Evolutionary conservation across 805 yeast species (phyloP).

Genomic region (Yarrowia yakushimensis): DNA sequence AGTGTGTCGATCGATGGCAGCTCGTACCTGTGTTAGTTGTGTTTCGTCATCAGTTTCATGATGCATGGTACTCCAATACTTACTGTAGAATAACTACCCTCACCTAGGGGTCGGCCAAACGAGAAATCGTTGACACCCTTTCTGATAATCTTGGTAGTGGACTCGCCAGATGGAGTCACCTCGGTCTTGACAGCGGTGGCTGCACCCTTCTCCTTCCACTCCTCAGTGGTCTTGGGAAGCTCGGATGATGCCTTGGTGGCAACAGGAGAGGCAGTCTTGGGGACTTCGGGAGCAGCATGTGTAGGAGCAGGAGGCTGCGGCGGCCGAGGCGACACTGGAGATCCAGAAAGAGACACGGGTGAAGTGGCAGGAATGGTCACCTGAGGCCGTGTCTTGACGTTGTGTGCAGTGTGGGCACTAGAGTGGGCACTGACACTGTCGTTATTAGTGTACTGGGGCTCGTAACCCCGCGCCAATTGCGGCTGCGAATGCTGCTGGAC

Average conservation of each 20-base stretch:
- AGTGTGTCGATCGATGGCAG: slow-evolving; percentile 74
- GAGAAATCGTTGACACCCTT: slow-evolving; percentile 76
- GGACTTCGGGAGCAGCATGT: slow-evolving; percentile 23
- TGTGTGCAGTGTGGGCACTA: slow-evolving; percentile 27
- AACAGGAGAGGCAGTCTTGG: slow-evolving; percentile 24
- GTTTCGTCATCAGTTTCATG: background rate
- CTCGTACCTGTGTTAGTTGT: slow-evolving; percentile 44
- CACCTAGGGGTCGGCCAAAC: slow-evolving; percentile 86
- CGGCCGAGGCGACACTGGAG: slow-evolving; percentile 7
- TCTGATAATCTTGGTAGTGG: slow-evolving; percentile 49
- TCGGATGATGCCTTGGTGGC: slow-evolving; percentile 24
- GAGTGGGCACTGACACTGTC: slow-evolving; percentile 9
- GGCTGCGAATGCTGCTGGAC: slow-evolving; percentile 18
- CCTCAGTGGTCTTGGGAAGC: slow-evolving; percentile 36
- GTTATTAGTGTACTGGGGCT: slow-evolving; percentile 27
- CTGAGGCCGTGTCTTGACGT: slow-evolving; percentile 24
- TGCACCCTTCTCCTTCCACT: slow-evolving; percentile 59
- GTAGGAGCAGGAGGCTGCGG: slow-evolving; percentile 14
- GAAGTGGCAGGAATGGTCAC: slow-evolving; percentile 20
- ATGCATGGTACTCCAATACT: slow-evolving; percentile 1
- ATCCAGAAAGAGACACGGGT: background rate
- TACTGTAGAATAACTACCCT: slow-evolving; percentile 91
- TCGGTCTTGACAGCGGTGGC: slow-evolving; percentile 51
- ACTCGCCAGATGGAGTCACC: slow-evolving; percentile 46
- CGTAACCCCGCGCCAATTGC: slow-evolving; percentile 22